Evolutionary conservation across 768 basidiomycete genomes (phyloP).

Genomic region (Mycena rebaudengoi): DNA sequence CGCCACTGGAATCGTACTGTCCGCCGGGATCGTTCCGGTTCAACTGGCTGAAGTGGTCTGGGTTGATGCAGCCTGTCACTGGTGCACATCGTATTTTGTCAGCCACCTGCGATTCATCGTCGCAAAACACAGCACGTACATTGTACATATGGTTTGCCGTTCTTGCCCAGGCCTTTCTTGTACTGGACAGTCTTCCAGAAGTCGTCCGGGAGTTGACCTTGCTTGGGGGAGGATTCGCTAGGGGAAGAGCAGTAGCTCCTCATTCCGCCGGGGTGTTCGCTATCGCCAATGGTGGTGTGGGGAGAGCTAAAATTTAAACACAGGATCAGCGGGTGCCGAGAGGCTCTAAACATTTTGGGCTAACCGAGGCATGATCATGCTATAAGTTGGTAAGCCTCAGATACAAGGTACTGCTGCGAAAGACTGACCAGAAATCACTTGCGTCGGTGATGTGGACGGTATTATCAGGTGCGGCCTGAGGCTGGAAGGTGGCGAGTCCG

Average conservation of each 20-base stretch:
- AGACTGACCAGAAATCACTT: too few species aligned
- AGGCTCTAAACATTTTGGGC: too few species aligned
- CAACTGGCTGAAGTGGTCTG: constrained; percentile 33
- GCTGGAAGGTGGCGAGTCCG: too few species aligned
- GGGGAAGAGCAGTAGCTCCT: constrained; percentile 41
- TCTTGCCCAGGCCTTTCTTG: constrained; percentile 35
- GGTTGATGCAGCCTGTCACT: constrained; percentile 45
- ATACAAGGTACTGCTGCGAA: too few species aligned
- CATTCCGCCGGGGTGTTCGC: constrained; percentile 44
- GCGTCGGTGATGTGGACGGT: too few species aligned
- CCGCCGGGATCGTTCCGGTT: constrained; percentile 42
- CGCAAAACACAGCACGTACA: constrained; percentile 24
- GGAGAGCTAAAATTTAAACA: too few species aligned
- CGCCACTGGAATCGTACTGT: constrained; percentile 46
- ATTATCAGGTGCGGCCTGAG: too few species aligned
- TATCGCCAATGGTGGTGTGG: constrained; percentile 44
- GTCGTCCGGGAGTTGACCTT: constrained; percentile 38
- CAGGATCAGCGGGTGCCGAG: too few species aligned
- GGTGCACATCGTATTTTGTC: background rate
- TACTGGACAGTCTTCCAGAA: constrained; percentile 41
- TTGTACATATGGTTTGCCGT: constrained; percentile 37
- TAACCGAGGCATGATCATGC: too few species aligned
- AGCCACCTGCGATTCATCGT: too few species aligned
- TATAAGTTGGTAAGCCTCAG: too few species aligned
- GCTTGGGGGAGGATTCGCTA: constrained; percentile 30